Evolutionary conservation across 805 yeast species (phyloP).

Genomic region (Debaryomyces tyrocola): DNA sequence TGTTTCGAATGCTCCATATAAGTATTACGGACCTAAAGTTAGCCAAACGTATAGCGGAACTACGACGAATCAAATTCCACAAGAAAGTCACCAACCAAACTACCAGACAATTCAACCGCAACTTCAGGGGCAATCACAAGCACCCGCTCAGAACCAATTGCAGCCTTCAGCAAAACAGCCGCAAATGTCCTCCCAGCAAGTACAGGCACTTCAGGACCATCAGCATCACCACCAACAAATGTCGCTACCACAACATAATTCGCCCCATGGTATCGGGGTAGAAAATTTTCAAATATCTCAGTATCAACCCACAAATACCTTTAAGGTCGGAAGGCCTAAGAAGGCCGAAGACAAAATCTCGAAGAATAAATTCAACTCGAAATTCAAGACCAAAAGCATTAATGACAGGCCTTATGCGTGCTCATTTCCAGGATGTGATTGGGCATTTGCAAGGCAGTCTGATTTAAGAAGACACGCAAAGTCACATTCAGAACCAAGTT

Average conservation of each 20-base stretch:
- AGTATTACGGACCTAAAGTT: not conserved
- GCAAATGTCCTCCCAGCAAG: not conserved
- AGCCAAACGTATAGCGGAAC: not conserved
- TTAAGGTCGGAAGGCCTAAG: constrained; percentile 14
- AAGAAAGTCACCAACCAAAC: not conserved
- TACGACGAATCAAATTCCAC: not conserved
- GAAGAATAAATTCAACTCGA: constrained; percentile 5
- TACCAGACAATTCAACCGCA: not conserved
- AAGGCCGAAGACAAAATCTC: constrained; percentile 6
- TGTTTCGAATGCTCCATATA: not conserved
- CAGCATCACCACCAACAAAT: not conserved
- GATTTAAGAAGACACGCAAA: constrained; percentile 68
- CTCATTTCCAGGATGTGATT: constrained; percentile 47
- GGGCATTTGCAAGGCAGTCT: constrained; percentile 71
- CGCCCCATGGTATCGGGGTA: not conserved
- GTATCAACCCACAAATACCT: constrained; percentile 1
- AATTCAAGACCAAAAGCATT: not conserved
- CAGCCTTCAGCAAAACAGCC: not conserved
- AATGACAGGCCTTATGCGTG: constrained; percentile 39
- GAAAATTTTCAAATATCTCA: not conserved
- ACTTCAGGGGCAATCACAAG: not conserved
- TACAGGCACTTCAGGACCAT: not conserved
- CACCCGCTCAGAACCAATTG: not conserved
- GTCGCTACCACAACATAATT: not conserved
- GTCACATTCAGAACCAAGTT: constrained; percentile 65